Percentiles rank a stretch among this genome's conserved stretches.
These are phyloP conservation scores for Pleurotus platypus DNA, from an alignment of 768 basidiomycete species.

Conservation along the genomic window DNA sequence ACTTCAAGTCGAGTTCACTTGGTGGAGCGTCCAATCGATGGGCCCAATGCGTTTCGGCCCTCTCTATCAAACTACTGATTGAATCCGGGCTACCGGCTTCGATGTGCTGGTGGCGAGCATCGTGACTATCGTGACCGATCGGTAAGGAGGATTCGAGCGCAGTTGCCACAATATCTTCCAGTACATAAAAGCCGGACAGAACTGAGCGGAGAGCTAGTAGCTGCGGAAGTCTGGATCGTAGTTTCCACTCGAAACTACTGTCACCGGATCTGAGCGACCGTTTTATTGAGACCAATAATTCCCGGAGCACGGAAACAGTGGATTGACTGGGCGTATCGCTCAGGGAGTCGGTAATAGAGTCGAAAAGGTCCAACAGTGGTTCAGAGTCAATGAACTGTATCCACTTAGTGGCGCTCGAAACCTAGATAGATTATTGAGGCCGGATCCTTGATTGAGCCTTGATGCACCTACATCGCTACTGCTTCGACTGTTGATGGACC, in stretches of 20 bases:
- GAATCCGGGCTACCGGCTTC: slow-evolving; percentile 6
- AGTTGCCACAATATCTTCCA: slow-evolving; percentile 47
- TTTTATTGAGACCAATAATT: slow-evolving; percentile 33
- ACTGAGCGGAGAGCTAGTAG: slow-evolving; percentile 34
- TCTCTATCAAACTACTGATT: slow-evolving; percentile 18
- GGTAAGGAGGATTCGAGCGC: slow-evolving; percentile 38
- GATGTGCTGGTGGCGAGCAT: slow-evolving; percentile 3
- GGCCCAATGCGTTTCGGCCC: slow-evolving; percentile 30
- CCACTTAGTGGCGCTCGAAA: slow-evolving; percentile 41
- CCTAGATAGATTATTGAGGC: slow-evolving; percentile 14
- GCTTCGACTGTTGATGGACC: slow-evolving; percentile 1
- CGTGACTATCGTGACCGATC: slow-evolving; percentile 27
- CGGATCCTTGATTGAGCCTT: not conserved
- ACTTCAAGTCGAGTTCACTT: slow-evolving; percentile 21
- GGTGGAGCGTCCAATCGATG: slow-evolving; percentile 17
- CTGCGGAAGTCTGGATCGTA: slow-evolving; percentile 28
- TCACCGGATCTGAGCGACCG: not conserved
- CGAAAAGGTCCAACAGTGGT: slow-evolving; percentile 42
- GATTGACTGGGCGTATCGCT: slow-evolving; percentile 7
- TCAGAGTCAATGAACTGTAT: slow-evolving; percentile 45
- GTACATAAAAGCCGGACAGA: slow-evolving; percentile 28
- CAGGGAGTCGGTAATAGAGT: slow-evolving; percentile 23
- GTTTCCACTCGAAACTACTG: slow-evolving; percentile 19
- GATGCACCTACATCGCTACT: not conserved
- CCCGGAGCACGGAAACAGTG: slow-evolving; percentile 24